These are phyloP conservation scores for Mycena capillaripes DNA, from an alignment of 768 basidiomycete genomes.

Conservation along the genomic window DNA sequence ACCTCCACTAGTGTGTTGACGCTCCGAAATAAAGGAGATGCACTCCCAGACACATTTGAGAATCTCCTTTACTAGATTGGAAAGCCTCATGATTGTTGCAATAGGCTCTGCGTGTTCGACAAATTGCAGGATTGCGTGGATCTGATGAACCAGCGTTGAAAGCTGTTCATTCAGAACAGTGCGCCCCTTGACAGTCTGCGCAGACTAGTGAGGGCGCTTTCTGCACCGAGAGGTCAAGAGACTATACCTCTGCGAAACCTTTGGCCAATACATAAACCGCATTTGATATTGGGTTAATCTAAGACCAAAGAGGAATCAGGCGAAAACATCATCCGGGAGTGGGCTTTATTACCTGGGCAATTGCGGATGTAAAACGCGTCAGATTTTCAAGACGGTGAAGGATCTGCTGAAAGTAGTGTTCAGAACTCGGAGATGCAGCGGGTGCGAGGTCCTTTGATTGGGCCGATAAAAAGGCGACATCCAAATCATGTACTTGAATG, in stretches of 20 bases:
- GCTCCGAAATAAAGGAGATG: background rate
- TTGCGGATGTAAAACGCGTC: background rate
- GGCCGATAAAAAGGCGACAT: background rate
- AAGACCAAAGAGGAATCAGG: background rate
- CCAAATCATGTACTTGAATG: background rate
- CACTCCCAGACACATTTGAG: background rate
- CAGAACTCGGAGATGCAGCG: background rate
- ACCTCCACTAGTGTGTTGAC: background rate
- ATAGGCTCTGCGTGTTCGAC: background rate
- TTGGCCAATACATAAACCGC: background rate
- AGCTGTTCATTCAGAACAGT: background rate
- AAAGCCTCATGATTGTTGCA: background rate
- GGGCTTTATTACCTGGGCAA: background rate
- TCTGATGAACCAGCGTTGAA: background rate
- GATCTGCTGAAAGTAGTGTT: background rate
- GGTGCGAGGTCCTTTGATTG: background rate
- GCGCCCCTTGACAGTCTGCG: background rate
- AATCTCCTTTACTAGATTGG: background rate
- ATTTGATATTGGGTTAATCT: conserved; percentile 11
- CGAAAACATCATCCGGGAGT: too few relatives aligned
- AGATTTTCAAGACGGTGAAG: background rate
- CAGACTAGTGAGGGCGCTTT: background rate
- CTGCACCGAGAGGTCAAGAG: background rate
- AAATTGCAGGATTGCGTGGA: background rate
- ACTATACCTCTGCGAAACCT: background rate